phyloP scores from a whole-genome alignment of 1,139 yeast species.

The Diutina rugosa region DNA sequence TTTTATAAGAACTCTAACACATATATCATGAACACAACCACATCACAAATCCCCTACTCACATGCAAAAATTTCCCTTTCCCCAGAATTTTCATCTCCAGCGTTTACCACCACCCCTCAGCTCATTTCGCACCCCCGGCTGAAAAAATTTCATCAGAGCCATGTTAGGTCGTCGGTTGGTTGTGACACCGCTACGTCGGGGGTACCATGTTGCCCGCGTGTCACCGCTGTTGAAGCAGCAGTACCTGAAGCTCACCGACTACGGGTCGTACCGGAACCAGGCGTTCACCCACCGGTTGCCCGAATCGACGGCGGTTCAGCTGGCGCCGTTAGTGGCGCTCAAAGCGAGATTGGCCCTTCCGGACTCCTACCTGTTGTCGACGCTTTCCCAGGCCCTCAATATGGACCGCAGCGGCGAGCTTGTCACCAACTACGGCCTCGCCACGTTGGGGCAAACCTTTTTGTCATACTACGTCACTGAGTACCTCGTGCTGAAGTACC shows the following conservation, averaged over 20 bases:
- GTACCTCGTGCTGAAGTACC: conserved; percentile 60
- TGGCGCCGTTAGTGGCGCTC: conserved; percentile 66
- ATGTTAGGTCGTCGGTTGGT: not conserved
- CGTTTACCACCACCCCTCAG: not conserved
- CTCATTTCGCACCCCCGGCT: not conserved
- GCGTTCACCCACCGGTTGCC: conserved; percentile 36
- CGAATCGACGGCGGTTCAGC: conserved; percentile 38
- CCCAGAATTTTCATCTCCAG: not conserved
- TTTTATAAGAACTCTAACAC: too few relatives aligned
- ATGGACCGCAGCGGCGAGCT: conserved; percentile 30
- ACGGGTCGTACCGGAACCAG: conserved; percentile 28
- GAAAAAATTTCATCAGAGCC: conserved; percentile 1
- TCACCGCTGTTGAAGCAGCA: conserved; percentile 16
- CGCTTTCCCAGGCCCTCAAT: conserved; percentile 70
- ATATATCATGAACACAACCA: too few relatives aligned
- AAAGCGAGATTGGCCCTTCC: conserved; percentile 67
- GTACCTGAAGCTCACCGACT: conserved; percentile 21
- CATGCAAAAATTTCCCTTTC: too few relatives aligned
- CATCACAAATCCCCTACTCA: too few relatives aligned
- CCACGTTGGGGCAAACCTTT: conserved; percentile 67
- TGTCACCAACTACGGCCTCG: conserved; percentile 70
- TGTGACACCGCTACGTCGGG: not conserved
- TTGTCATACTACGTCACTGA: conserved; percentile 69
- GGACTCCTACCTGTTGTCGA: conserved; percentile 39
- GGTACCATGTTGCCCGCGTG: conserved; percentile 14